Base-by-base conservation (phyloP, 1,284 basidiomycete genomes). In the Pseudozyma pruni region DNA sequence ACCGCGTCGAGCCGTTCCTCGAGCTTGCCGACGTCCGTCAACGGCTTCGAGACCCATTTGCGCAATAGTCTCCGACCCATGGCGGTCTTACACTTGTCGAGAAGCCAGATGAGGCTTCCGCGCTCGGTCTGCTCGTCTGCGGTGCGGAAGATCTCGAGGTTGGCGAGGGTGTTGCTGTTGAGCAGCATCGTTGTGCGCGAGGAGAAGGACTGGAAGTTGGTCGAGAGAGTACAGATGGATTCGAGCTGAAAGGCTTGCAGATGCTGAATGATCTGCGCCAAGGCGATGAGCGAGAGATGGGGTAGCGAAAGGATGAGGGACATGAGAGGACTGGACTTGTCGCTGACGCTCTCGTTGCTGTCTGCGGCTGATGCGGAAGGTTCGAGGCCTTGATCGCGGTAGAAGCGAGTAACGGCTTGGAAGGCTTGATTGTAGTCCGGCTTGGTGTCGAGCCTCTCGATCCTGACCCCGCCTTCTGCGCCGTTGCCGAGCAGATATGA, bases 21-120 rank as follows among this genome's bases (percentile, higher is more conserved):
- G 11, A 98, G 85, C 22, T 53, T 43, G 22, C 47, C 81, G 71
- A 88, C 87, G 77, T 94, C 89, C 2, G 91, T 86, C 33, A 98
- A 85, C 0, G 95, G 95, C 56, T 88, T 86, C 0, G 91, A 91
- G 13, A 98, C 87, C 95, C 95, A 98, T 64, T 86, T 88, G 58
- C 89, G 88, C 55, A 98, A 85, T 62, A 93, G 83, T 31, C 95
- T 86, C 14, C 90, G 88, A 4, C 95, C 95, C 86, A 97, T 96
- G 57, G 87, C 88, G 0, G 95, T 97, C 69, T 88, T 88, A 33
- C 92, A 79, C 72, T 88, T 88, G 84, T 98, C 91, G 44, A 98
- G 84, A 3, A 95, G 86, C 89, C 90, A 92, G 61, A 97, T 85
- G 40, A 98, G 83, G 35, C 91, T 92, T 1, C 94, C 95, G 48